Percentiles rank a stretch among this genome's conserved stretches.
These are phyloP conservation scores for Schizophyllum commune DNA, from an alignment of 1,284 basidiomycete genomes.

Conservation along the genomic window DNA sequence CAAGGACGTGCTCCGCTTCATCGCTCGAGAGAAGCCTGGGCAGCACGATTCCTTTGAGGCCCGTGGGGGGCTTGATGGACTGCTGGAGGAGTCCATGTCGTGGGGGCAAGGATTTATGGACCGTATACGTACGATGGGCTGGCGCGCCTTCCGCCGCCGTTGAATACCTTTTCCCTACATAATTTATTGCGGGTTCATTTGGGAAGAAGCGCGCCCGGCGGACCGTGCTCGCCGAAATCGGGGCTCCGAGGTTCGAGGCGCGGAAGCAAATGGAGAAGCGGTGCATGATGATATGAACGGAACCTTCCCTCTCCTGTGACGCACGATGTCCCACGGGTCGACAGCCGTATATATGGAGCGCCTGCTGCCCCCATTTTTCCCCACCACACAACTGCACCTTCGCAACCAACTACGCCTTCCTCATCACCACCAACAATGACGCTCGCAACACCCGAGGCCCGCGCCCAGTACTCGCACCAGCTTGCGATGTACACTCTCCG, in stretches of 20 bases:
- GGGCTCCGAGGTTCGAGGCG: neutral
- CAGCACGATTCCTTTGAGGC: constrained; percentile 50
- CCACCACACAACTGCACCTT: neutral
- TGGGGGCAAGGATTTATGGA: constrained; percentile 36
- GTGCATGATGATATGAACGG: neutral
- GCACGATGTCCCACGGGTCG: neutral
- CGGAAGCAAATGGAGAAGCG: neutral
- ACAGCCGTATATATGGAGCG: constrained; percentile 2
- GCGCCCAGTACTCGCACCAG: constrained; percentile 34
- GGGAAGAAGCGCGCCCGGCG: neutral
- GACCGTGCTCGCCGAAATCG: neutral
- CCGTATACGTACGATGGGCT: constrained; percentile 31
- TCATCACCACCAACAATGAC: constrained; percentile 15
- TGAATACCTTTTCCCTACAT: constrained; percentile 14
- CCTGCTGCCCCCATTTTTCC: neutral
- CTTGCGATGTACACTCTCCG: constrained; percentile 40
- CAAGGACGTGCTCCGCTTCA: constrained; percentile 90
- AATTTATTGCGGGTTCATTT: constrained; percentile 7
- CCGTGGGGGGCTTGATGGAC: constrained; percentile 53
- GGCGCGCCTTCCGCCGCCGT: constrained; percentile 30
- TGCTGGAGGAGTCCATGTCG: constrained; percentile 55
- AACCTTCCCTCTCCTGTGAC: neutral
- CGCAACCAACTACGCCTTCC: neutral
- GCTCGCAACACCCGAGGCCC: constrained; percentile 18
- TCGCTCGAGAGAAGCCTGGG: constrained; percentile 45